A percentile compares a stretch with the other conserved stretches of the same genome.
These are phyloP conservation scores for Diatrype stigma DNA, from an alignment of 2,329 filamentous ascomycete species.

Conservation along the genomic window DNA sequence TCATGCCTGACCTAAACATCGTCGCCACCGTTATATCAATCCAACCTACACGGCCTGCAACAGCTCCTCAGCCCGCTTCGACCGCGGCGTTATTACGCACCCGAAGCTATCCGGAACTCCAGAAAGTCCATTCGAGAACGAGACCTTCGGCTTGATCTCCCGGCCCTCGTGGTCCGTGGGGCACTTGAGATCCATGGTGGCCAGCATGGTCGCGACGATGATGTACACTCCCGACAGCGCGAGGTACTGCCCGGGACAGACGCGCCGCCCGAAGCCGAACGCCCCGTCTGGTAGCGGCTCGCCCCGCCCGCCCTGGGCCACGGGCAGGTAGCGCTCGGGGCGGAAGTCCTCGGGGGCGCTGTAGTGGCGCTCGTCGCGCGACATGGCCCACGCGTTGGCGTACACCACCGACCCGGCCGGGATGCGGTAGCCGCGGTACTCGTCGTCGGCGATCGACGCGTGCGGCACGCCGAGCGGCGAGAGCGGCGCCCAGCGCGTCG, in stretches of 20 bases:
- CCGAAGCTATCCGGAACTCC: slow-evolving; percentile 8
- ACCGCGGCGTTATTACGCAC: slow-evolving; percentile 8
- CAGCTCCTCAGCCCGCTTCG: slow-evolving; percentile 2
- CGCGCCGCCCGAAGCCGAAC: slow-evolving; percentile 42
- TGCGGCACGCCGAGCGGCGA: slow-evolving; percentile 35
- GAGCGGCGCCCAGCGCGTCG: slow-evolving; percentile 29
- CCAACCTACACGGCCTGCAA: neutral
- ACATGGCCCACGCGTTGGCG: slow-evolving; percentile 37
- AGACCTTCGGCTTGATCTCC: slow-evolving; percentile 7
- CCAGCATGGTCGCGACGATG: slow-evolving; percentile 29
- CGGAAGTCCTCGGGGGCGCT: slow-evolving; percentile 28
- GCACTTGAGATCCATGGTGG: slow-evolving; percentile 23
- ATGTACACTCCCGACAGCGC: slow-evolving; percentile 45
- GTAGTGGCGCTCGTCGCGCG: slow-evolving; percentile 27
- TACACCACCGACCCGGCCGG: slow-evolving; percentile 40
- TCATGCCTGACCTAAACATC: too few relatives aligned
- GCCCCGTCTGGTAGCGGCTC: slow-evolving; percentile 28
- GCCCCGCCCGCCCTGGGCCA: slow-evolving; percentile 16
- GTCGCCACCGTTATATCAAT: too few relatives aligned
- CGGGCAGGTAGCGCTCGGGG: slow-evolving; percentile 25
- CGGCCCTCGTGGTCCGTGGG: slow-evolving; percentile 10
- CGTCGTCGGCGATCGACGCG: slow-evolving; percentile 34
- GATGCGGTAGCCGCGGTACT: slow-evolving; percentile 40
- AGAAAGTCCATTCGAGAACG: slow-evolving; percentile 9
- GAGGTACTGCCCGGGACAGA: slow-evolving; percentile 40